Evolutionary conservation across 2,329 filamentous ascomycete species (phyloP), one percentile per base, ranked within the genome.

Genomic region (Verticillium dahliae): DNA sequence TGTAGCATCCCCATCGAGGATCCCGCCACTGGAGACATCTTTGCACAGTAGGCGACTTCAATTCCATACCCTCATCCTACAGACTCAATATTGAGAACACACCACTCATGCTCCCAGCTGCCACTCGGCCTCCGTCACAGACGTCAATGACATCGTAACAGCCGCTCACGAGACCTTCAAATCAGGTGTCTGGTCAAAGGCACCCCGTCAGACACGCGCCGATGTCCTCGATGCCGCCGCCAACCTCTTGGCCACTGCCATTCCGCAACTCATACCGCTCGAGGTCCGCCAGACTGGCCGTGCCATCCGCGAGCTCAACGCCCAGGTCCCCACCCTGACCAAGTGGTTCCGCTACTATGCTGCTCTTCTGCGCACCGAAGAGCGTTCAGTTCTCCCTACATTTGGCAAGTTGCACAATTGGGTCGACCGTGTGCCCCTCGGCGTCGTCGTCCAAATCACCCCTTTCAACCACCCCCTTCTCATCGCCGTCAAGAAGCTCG

Each of bases 311-410:
- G 89, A 91, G 71, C 90, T 91, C 86, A 79, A 81, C 57, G 87
- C 88, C 1, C 89, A 91, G 70, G 83, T 89, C 5, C 84, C 85
- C 0, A 85, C 83, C 0, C 77, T 91, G 0, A 81, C 86, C 1
- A 83, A 85, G 54, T 91, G 88, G 88, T 86, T 91, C 73, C 85
- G 83, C 63, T 91, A 91, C 75, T 91, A 88, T 68, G 87, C 87
- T 1, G 80, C 86, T 0, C 70, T 90, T 1, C 79, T 89, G 37
- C 83, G 88, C n/a, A 86, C 84, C 1, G 86, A 90, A 68, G 86
- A 90, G 72, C 81, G 86, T 2, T 74, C 84, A 1, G 84, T 91
- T 0, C 78, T 90, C 1, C 88, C 89, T 0, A 90, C 88, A 2
- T 75, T 75, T 33, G 86, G 86, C 0, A 82, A 83, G 69, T 76